Evolutionary conservation across 768 basidiomycete species (phyloP).

Genomic region (Coprinopsis sp.): DNA sequence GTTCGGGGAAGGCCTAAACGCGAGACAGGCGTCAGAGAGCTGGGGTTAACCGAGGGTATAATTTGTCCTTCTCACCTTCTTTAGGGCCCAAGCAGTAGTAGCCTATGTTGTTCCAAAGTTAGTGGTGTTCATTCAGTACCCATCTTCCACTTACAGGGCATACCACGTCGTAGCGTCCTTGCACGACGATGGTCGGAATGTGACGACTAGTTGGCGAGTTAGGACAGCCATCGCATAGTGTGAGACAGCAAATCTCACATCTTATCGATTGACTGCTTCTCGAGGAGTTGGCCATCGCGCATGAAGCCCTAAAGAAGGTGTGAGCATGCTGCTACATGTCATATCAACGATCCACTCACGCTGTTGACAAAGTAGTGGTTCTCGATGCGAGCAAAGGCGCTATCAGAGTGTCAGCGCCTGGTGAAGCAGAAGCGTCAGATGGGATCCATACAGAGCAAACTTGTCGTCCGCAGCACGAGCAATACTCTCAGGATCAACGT

Average conservation of each 20-base stretch:
- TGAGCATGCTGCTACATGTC: neutral
- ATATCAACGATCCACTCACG: conserved; percentile 31
- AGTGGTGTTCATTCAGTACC: neutral
- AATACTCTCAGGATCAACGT: conserved; percentile 63
- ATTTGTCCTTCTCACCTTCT: conserved; percentile 42
- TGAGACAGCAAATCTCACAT: conserved; percentile 47
- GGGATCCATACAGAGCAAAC: conserved; percentile 41
- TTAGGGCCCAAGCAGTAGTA: conserved; percentile 75
- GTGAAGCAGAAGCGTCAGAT: neutral
- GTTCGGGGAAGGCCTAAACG: conserved; percentile 65
- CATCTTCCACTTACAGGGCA: conserved; percentile 80
- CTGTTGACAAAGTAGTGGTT: conserved; percentile 89
- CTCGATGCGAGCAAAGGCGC: conserved; percentile 84
- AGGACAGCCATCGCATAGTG: neutral
- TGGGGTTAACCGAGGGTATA: neutral
- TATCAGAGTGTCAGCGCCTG: conserved; percentile 23
- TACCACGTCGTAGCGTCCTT: conserved; percentile 86
- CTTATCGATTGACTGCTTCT: conserved; percentile 80
- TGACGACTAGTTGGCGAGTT: conserved; percentile 57
- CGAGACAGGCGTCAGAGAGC: neutral
- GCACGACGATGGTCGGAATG: conserved; percentile 78
- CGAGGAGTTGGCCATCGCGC: conserved; percentile 83
- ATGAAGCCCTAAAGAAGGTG: conserved; percentile 63
- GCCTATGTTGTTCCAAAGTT: conserved; percentile 35
- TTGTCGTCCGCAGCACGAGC: conserved; percentile 65